Conservation (phyloP, 116 monocot genomes). For the Iris pallida region DNA sequence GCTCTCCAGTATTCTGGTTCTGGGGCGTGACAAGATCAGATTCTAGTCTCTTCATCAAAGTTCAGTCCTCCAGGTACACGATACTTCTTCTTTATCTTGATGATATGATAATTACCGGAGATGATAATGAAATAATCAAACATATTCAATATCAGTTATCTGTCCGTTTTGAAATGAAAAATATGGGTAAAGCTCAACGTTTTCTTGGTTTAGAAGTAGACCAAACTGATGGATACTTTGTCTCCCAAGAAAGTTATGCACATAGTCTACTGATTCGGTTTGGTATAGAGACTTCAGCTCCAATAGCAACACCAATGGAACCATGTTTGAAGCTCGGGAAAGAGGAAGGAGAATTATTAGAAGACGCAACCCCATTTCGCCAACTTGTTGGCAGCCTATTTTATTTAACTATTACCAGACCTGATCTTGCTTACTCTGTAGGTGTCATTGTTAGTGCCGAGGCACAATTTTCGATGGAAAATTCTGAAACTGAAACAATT, state of each 20-base stretch:
- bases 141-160: background rate
- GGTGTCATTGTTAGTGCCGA: too few relatives aligned
- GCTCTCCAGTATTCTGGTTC: too few relatives aligned
- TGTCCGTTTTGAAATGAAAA: constrained; percentile 1
- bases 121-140: background rate
- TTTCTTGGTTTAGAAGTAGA: constrained; percentile 1
- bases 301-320: background rate
- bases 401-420: constrained; percentile 3
- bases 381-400: background rate
- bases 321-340: background rate
- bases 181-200: background rate
- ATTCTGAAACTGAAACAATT: too few relatives aligned
- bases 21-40: constrained; percentile 3
- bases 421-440: background rate
- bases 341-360: background rate
- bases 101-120: background rate
- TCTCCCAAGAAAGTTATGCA: background rate
- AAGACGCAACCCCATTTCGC: background rate
- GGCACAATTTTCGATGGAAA: too few relatives aligned
- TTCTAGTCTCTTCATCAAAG: background rate
- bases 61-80: background rate
- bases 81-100: background rate
- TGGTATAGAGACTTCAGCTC: background rate
- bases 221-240: background rate
- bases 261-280: background rate